Evolutionary conservation across 2,329 filamentous ascomycete species (phyloP).

Genomic region (Fusarium foetens): DNA sequence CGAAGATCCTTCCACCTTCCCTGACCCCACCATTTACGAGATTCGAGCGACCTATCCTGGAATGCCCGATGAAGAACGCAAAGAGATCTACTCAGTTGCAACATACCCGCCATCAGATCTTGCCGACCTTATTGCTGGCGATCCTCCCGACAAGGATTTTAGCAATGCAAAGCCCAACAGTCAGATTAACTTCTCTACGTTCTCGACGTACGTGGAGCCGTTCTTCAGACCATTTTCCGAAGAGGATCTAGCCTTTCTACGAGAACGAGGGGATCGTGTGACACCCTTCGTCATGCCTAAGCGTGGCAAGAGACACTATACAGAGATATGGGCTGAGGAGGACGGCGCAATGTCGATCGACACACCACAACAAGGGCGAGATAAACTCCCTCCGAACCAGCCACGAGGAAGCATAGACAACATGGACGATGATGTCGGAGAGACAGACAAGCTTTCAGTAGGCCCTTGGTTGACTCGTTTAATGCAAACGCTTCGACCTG

Average conservation of each 20-base stretch:
- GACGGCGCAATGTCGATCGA: slow-evolving; percentile 84
- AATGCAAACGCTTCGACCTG: slow-evolving; percentile 82
- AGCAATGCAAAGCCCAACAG: slow-evolving; percentile 92
- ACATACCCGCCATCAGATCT: slow-evolving; percentile 85
- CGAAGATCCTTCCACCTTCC: slow-evolving; percentile 89
- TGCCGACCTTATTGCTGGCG: slow-evolving; percentile 84
- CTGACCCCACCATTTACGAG: slow-evolving; percentile 93
- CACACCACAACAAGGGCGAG: slow-evolving; percentile 66
- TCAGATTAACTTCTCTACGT: slow-evolving; percentile 93
- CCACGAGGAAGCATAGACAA: slow-evolving; percentile 86
- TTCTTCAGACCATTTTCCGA: slow-evolving; percentile 91
- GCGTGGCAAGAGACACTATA: slow-evolving; percentile 85
- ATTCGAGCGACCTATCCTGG: slow-evolving; percentile 78
- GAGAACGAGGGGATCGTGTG: slow-evolving; percentile 87
- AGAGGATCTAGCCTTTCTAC: slow-evolving; percentile 91
- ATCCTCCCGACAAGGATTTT: slow-evolving; percentile 93
- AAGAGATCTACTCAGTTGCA: slow-evolving; percentile 87
- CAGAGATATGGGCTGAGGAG: slow-evolving; percentile 93
- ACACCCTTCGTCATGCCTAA: slow-evolving; percentile 87
- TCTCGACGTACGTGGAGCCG: slow-evolving; percentile 90
- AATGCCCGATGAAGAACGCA: slow-evolving; percentile 87
- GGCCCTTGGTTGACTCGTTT: slow-evolving; percentile 87
- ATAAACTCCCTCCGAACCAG: slow-evolving; percentile 81
- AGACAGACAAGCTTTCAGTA: slow-evolving; percentile 89
- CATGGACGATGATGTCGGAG: slow-evolving; percentile 85